These are phyloP conservation scores for Dendrobium chrysotoxum DNA, from an alignment of 106 monocot species.

Conservation along the genomic window DNA sequence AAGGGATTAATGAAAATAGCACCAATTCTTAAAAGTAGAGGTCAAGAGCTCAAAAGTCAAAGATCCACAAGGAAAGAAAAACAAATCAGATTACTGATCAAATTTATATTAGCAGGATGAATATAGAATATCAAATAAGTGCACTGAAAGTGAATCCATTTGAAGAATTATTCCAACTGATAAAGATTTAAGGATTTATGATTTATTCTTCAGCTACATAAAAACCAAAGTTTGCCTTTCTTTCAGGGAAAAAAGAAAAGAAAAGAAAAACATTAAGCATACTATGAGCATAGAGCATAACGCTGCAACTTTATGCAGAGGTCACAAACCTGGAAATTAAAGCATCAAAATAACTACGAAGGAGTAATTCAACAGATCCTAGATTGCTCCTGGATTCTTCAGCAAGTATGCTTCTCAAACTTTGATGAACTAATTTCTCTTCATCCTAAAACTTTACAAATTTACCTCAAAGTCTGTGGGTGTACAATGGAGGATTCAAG, in stretches of 20 bases:
- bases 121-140: not conserved
- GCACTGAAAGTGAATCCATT: not conserved
- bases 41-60: too few relatives aligned
- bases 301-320: constrained; percentile 5
- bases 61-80: too few relatives aligned
- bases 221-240: not conserved
- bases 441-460: not conserved
- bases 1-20: too few relatives aligned
- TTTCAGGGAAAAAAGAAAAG: not conserved
- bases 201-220: constrained; percentile 1
- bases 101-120: too few relatives aligned
- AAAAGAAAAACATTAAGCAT: not conserved
- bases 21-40: too few relatives aligned
- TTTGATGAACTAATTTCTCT: not conserved
- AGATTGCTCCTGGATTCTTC: not conserved
- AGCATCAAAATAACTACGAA: not conserved
- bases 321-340: not conserved
- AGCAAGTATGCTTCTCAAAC: not conserved
- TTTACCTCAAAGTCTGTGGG: constrained; percentile 5
- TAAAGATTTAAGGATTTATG: not conserved
- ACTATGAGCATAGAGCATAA: not conserved
- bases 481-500: constrained; percentile 7
- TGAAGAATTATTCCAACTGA: not conserved
- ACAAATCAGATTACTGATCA: too few relatives aligned
- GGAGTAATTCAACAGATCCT: not conserved